Conservation (phyloP, 2,329 filamentous ascomycete species). For the Tothia fuscella region DNA sequence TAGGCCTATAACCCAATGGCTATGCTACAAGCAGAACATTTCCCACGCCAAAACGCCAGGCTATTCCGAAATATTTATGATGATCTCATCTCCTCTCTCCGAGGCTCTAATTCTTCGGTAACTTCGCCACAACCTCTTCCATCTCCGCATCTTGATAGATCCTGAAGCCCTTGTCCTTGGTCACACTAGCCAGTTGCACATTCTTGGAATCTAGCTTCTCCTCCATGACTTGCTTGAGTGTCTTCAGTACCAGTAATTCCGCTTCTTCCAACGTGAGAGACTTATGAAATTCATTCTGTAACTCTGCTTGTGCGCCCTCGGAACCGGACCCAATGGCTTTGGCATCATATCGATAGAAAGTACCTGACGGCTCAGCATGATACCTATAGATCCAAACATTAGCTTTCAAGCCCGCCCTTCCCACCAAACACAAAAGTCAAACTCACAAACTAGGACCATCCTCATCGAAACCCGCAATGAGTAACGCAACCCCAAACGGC, state of each 20-base stretch:
- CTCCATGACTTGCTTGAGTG: conserved; percentile 99
- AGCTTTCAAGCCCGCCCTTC: neutral
- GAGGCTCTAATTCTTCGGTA: conserved; percentile 39
- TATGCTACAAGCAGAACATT: no score
- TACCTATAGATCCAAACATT: conserved; percentile 43
- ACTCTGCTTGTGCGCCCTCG: conserved; percentile 91
- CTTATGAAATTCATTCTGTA: conserved; percentile 99
- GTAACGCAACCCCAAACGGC: conserved; percentile 88
- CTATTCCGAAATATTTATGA: no score
- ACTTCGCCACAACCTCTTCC: conserved; percentile 77
- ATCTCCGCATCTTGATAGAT: conserved; percentile 99
- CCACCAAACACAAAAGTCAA: neutral
- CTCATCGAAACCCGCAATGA: conserved; percentile 96
- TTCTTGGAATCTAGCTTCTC: conserved; percentile 99
- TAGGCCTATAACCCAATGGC: no score
- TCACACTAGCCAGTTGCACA: conserved; percentile 94
- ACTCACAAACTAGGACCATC: conserved; percentile 79
- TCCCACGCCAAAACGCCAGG: conserved; percentile 7
- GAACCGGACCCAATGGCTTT: conserved; percentile 97
- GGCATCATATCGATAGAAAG: conserved; percentile 97
- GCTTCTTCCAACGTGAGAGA: conserved; percentile 87
- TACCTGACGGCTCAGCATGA: conserved; percentile 94
- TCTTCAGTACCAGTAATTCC: conserved; percentile 92
- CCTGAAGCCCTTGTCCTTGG: conserved; percentile 93
- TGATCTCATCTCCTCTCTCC: conserved; percentile 1